These are phyloP conservation scores for Microbotryum saponariae DNA, from an alignment of 1,284 basidiomycete species.

Conservation along the genomic window DNA sequence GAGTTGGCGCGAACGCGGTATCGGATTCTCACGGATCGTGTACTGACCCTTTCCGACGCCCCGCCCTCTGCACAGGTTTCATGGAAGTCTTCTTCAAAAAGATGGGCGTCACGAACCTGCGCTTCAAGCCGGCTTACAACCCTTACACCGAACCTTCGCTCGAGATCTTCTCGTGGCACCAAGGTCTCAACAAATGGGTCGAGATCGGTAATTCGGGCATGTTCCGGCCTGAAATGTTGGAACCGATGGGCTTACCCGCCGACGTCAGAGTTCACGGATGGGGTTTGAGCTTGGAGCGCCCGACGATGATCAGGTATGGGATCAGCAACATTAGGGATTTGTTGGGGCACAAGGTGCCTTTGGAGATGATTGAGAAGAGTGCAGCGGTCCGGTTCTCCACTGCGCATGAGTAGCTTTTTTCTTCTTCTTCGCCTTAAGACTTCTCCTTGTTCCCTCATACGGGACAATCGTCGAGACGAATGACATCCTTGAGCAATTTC, in stretches of 20 bases:
- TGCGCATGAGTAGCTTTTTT: no score
- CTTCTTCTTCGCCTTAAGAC: no score
- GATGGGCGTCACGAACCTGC: slow-evolving; percentile 69
- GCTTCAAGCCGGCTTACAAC: slow-evolving; percentile 97
- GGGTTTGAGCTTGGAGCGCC: slow-evolving; percentile 90
- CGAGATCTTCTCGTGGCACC: slow-evolving; percentile 98
- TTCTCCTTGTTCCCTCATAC: no score
- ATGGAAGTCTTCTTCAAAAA: slow-evolving; percentile 98
- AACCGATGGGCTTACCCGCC: slow-evolving; percentile 97
- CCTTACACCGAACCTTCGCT: slow-evolving; percentile 98
- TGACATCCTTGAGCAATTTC: no score
- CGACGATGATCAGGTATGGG: slow-evolving; percentile 87
- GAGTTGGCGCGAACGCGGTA: slow-evolving; percentile 23
- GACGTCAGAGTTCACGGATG: slow-evolving; percentile 96
- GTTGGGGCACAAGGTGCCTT: slow-evolving; percentile 83
- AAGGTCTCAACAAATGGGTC: slow-evolving; percentile 89
- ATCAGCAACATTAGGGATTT: slow-evolving; percentile 96
- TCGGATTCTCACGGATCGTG: neutral
- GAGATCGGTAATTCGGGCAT: slow-evolving; percentile 83
- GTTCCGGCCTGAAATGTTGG: slow-evolving; percentile 99
- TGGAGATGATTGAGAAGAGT: slow-evolving; percentile 74
- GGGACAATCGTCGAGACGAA: no score
- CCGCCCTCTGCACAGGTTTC: slow-evolving; percentile 56
- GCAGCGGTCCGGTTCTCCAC: slow-evolving; percentile 71
- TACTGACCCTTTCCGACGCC: neutral